A percentile compares a stretch with the other conserved stretches of the same genome.
phyloP scores from a whole-genome alignment of 352 stramenopile genomes.

The Phytophthora sp. region DNA sequence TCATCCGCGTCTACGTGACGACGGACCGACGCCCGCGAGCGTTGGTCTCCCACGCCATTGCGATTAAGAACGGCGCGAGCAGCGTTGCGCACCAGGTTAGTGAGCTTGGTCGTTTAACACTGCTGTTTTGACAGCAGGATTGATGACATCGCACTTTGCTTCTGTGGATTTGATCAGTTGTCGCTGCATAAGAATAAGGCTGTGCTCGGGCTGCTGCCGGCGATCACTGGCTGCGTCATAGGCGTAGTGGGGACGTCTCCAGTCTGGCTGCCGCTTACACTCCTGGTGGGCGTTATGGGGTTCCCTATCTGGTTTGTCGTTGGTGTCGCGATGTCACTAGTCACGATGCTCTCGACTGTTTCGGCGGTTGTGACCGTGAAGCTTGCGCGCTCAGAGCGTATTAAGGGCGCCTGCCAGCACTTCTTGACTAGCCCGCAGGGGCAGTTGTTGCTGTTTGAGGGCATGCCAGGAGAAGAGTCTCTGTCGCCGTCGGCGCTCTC shows the following conservation, averaged over 20 bases:
- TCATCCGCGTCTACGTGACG: constrained; percentile 43
- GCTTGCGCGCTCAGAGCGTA: constrained; percentile 50
- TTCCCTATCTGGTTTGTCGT: constrained; percentile 70
- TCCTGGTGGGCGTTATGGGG: constrained; percentile 61
- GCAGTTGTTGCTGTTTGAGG: constrained; percentile 69
- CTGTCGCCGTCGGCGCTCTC: constrained; percentile 39
- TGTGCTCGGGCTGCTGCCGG: constrained; percentile 51
- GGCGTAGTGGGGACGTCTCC: constrained; percentile 55
- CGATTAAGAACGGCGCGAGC: constrained; percentile 43
- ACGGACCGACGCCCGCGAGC: constrained; percentile 55
- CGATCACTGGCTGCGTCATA: constrained; percentile 47
- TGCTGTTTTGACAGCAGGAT: background rate
- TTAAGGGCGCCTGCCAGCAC: constrained; percentile 49
- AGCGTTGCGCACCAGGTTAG: constrained; percentile 50
- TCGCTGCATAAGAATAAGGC: constrained; percentile 67
- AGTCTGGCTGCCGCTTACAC: constrained; percentile 61
- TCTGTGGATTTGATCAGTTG: too few species aligned
- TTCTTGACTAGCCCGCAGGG: constrained; percentile 61
- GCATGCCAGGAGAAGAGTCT: constrained; percentile 38
- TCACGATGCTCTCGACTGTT: constrained; percentile 53
- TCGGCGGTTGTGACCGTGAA: constrained; percentile 57
- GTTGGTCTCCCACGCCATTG: constrained; percentile 43
- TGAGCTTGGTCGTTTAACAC: background rate
- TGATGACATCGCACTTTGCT: too few species aligned
- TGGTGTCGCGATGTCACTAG: constrained; percentile 42